phyloP scores from a whole-genome alignment of 148 eudicot genomes.

The Rhododendron ovatum region DNA sequence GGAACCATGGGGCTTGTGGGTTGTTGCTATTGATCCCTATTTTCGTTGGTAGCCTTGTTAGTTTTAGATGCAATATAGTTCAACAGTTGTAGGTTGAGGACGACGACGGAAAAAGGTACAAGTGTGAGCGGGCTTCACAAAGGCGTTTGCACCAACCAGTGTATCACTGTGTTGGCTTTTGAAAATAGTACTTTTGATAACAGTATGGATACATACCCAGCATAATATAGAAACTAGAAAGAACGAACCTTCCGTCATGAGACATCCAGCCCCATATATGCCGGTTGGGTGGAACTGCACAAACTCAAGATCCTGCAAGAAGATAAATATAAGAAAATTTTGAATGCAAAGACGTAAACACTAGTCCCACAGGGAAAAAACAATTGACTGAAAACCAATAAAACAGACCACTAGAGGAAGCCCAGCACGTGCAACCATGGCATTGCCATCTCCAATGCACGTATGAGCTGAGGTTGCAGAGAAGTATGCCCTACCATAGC shows the following conservation, averaged over 20 bases:
- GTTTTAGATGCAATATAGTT: not conserved
- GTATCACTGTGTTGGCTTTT: not conserved
- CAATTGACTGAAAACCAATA: not conserved
- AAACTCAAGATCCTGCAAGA: conserved; percentile 87
- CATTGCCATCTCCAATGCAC: conserved; percentile 98
- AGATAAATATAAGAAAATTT: conserved; percentile 1
- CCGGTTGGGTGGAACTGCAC: conserved; percentile 99
- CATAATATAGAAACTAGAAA: not conserved
- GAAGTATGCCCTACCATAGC: conserved; percentile 93
- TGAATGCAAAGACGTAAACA: not conserved
- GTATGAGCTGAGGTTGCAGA: conserved; percentile 99
- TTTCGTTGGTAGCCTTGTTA: not conserved
- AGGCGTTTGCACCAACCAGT: not conserved
- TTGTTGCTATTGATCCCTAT: not conserved
- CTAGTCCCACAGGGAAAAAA: not conserved
- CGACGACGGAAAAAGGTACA: not conserved
- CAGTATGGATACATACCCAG: not conserved
- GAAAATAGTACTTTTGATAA: not conserved
- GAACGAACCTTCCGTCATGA: conserved; percentile 82
- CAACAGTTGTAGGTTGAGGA: not conserved
- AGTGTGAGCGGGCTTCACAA: not conserved
- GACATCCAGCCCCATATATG: conserved; percentile 97
- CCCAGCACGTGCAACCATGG: conserved; percentile 99
- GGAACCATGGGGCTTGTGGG: not conserved
- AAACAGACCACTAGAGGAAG: conserved; percentile 65